phyloP scores from a whole-genome alignment of 495 filamentous ascomycete species.

The Venustampulla echinocandica region DNA sequence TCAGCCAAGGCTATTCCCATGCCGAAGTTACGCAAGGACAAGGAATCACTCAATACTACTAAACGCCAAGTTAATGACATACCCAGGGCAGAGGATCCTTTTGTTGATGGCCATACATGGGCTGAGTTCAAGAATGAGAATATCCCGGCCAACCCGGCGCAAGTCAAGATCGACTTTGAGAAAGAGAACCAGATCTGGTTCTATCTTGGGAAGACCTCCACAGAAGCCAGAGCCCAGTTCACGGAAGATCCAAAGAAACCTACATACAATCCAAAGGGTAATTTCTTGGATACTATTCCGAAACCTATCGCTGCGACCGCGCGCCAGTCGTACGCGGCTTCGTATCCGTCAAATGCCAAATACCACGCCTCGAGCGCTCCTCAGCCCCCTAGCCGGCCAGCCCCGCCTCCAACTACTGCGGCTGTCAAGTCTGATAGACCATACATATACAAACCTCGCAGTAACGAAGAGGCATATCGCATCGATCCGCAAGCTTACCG shows the following conservation, averaged over 20 bases:
- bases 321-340: constrained; percentile 27
- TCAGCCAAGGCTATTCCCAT: constrained; percentile 49
- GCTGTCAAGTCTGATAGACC: constrained; percentile 34
- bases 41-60: constrained; percentile 47
- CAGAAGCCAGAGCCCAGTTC: constrained; percentile 87
- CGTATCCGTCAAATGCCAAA: constrained; percentile 15
- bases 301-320: constrained; percentile 34
- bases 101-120: constrained; percentile 63
- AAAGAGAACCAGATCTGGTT: constrained; percentile 75
- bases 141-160: constrained; percentile 37
- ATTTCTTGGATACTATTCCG: constrained; percentile 54
- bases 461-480: constrained; percentile 22
- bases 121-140: constrained; percentile 65
- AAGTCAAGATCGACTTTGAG: constrained; percentile 55
- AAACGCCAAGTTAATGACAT: constrained; percentile 49
- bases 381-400: constrained; percentile 3
- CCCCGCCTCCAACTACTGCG: constrained; percentile 1
- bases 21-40: constrained; percentile 44
- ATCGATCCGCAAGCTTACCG: constrained; percentile 28
- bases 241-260: constrained; percentile 64
- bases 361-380: constrained; percentile 18
- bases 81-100: constrained; percentile 60
- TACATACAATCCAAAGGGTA: constrained; percentile 46
- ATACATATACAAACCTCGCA: constrained; percentile 48
- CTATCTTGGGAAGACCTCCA: constrained; percentile 80